Percentiles rank a stretch among this genome's conserved stretches.
Conservation (phyloP, 495 filamentous ascomycete species). For the Astrocystis sublimbata region DNA sequence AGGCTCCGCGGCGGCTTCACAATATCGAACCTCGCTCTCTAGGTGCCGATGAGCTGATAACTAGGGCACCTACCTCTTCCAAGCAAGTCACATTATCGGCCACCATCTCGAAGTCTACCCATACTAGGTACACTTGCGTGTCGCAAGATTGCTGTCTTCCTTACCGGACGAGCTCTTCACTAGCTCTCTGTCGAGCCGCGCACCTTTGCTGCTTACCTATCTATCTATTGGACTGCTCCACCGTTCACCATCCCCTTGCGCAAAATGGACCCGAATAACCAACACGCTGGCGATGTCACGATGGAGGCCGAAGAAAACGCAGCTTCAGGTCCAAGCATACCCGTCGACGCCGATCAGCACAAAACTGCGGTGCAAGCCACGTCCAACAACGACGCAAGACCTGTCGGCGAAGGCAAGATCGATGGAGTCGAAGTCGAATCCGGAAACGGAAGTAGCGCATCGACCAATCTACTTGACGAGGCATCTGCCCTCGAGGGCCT, state of each 20-base stretch:
- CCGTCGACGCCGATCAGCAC: not conserved
- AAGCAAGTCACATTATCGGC: no score
- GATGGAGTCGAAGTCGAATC: no score
- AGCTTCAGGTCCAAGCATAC: not conserved
- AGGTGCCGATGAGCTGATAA: no score
- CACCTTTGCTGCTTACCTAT: not conserved
- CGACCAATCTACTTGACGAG: conserved; percentile 45
- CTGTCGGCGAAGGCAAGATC: not conserved
- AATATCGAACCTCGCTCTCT: no score
- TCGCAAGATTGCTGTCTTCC: no score
- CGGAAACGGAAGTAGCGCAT: not conserved
- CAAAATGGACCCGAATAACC: not conserved
- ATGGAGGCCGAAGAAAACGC: not conserved
- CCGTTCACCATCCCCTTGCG: not conserved
- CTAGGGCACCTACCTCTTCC: no score
- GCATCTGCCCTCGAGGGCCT: conserved; percentile 64
- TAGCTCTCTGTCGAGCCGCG: no score
- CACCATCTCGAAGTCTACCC: no score
- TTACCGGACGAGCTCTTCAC: no score
- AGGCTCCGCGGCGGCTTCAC: no score
- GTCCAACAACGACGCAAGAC: not conserved
- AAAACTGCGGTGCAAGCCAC: not conserved
- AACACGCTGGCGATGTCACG: not conserved
- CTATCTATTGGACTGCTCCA: not conserved
- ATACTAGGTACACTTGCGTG: no score